phyloP scores from a whole-genome alignment of 2,329 filamentous ascomycete species.

The Trichoderma semiorbis region DNA sequence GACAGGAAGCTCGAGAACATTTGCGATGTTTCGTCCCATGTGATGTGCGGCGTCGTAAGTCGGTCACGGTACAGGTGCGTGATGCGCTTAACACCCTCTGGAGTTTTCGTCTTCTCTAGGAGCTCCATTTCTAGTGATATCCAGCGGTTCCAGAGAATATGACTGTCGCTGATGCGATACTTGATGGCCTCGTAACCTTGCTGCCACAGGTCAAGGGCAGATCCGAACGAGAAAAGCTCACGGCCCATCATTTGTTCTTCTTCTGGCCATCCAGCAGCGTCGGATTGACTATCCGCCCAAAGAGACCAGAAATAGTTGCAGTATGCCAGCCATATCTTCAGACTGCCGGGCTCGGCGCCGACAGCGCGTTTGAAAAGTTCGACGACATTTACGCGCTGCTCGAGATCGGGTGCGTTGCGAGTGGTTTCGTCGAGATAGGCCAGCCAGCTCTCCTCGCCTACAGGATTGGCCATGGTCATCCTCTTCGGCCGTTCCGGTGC shows the following conservation, averaged over 20 bases:
- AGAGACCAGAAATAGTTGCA: conserved; percentile 75
- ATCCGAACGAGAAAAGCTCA: conserved; percentile 67
- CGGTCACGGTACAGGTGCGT: conserved; percentile 68
- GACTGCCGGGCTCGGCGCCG: conserved; percentile 67
- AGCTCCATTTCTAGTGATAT: conserved; percentile 68
- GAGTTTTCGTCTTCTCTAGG: conserved; percentile 53
- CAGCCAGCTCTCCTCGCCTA: conserved; percentile 75
- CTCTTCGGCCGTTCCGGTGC: conserved; percentile 20
- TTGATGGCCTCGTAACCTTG: conserved; percentile 68
- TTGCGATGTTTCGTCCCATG: conserved; percentile 72
- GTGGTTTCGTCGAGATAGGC: conserved; percentile 73
- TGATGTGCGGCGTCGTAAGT: conserved; percentile 67
- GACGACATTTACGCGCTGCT: conserved; percentile 65
- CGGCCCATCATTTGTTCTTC: conserved; percentile 67
- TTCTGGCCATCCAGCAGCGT: conserved; percentile 53
- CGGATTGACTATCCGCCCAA: conserved; percentile 60
- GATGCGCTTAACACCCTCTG: conserved; percentile 60
- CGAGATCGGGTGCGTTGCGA: conserved; percentile 56
- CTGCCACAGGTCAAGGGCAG: conserved; percentile 66
- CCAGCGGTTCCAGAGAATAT: conserved; percentile 76
- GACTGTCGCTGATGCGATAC: conserved; percentile 73
- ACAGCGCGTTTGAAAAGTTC: conserved; percentile 71
- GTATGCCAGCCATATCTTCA: conserved; percentile 72
- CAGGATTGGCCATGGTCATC: conserved; percentile 49
- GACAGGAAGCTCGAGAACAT: conserved; percentile 72